Evolutionary conservation across 371 early-diverging fungal species (phyloP).

Genomic region (Lichtheimia ornata): DNA sequence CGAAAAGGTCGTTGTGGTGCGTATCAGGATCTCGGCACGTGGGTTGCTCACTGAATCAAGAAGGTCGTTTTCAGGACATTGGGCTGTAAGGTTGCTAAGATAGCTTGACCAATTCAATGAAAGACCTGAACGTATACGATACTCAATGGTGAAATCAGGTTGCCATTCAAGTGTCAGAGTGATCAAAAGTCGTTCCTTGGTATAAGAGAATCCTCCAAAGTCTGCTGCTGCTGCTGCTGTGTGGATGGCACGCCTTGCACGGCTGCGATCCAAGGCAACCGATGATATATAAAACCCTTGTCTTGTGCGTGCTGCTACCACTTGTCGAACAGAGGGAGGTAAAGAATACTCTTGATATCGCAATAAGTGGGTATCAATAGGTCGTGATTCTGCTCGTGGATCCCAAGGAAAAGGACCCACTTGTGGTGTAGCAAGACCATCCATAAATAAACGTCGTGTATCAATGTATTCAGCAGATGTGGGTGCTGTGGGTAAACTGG

Average conservation of each 20-base stretch:
- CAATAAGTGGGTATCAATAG: slow-evolving; percentile 72
- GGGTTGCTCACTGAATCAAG: slow-evolving; percentile 24
- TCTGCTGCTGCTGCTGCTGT: slow-evolving; percentile 11
- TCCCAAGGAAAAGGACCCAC: slow-evolving; percentile 8
- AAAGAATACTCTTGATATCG: slow-evolving; percentile 79
- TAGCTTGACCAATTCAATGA: slow-evolving; percentile 22
- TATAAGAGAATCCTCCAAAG: too few species aligned
- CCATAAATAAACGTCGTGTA: too few species aligned
- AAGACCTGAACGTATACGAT: slow-evolving; percentile 63
- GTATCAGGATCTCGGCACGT: slow-evolving; percentile 34
- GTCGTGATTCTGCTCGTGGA: slow-evolving; percentile 5
- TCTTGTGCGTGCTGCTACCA: slow-evolving; percentile 73
- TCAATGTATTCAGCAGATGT: too few species aligned
- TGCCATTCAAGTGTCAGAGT: slow-evolving; percentile 78
- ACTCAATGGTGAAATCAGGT: slow-evolving; percentile 84
- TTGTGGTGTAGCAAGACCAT: too few species aligned
- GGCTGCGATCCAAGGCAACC: slow-evolving; percentile 43
- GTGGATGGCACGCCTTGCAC: neutral
- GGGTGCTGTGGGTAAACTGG: too few species aligned
- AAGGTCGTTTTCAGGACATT: slow-evolving; percentile 4
- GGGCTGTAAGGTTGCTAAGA: slow-evolving; percentile 6
- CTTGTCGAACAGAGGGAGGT: slow-evolving; percentile 59
- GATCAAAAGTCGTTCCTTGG: slow-evolving; percentile 58
- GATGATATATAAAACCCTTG: slow-evolving; percentile 83
- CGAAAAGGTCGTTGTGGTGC: slow-evolving; percentile 34